These are phyloP conservation scores for Ceratocystis alfenasii DNA, from an alignment of 2,329 filamentous ascomycete species.

Conservation along the genomic window DNA sequence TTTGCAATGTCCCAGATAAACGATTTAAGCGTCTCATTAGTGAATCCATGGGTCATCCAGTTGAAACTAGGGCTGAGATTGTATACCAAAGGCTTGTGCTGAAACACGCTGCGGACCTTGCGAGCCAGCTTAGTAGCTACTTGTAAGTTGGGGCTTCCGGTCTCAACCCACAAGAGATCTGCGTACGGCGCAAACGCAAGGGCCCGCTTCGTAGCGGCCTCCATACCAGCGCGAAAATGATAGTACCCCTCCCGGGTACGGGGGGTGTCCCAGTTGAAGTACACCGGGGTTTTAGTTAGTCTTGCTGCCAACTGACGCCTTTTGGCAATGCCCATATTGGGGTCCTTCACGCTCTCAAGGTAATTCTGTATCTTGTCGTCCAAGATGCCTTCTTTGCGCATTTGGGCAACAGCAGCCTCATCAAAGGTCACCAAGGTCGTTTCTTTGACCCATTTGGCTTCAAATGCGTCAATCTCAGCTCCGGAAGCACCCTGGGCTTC, in stretches of 20 bases:
- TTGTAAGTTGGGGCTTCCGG: slow-evolving; percentile 70
- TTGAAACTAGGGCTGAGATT: slow-evolving; percentile 96
- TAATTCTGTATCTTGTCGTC: slow-evolving; percentile 57
- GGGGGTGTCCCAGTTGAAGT: slow-evolving; percentile 84
- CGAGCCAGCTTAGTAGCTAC: slow-evolving; percentile 65
- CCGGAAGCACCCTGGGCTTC: slow-evolving; percentile 67
- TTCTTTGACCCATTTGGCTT: slow-evolving; percentile 76
- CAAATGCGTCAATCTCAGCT: slow-evolving; percentile 71
- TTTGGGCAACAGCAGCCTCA: slow-evolving; percentile 70
- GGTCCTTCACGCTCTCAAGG: slow-evolving; percentile 50
- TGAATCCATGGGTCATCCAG: slow-evolving; percentile 94
- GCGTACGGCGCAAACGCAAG: slow-evolving; percentile 85
- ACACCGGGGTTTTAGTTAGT: slow-evolving; percentile 54
- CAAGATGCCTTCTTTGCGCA: slow-evolving; percentile 52
- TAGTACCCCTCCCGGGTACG: slow-evolving; percentile 90
- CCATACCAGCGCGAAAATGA: slow-evolving; percentile 74
- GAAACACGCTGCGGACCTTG: slow-evolving; percentile 57
- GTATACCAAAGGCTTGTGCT: slow-evolving; percentile 85
- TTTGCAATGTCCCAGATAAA: slow-evolving; percentile 96
- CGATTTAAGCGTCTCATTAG: slow-evolving; percentile 64
- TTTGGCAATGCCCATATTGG: slow-evolving; percentile 64
- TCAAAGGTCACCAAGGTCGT: slow-evolving; percentile 84
- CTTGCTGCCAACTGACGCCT: slow-evolving; percentile 60
- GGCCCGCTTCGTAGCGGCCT: slow-evolving; percentile 81
- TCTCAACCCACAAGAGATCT: slow-evolving; percentile 95